Percentiles rank a stretch among this genome's conserved stretches.
phyloP scores from a whole-genome alignment of 2,329 filamentous ascomycete species.

The Pseudogymnoascus sp. region DNA sequence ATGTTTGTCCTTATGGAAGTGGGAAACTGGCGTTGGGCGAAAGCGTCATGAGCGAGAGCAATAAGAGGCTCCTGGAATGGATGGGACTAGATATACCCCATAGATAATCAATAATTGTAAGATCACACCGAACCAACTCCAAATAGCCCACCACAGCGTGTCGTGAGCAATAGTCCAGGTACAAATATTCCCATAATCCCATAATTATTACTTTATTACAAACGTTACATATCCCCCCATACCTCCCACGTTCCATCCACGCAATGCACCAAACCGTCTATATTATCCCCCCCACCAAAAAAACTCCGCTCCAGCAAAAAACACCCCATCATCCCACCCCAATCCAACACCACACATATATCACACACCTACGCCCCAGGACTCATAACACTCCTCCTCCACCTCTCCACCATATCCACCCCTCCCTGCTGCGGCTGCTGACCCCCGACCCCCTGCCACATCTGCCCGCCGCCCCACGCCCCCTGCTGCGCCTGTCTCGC shows the following conservation, averaged over 20 bases:
- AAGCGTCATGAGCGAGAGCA: not conserved
- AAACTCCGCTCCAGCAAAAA: not conserved
- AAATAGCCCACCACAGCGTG: not conserved
- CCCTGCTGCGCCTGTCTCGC: slow-evolving; percentile 14
- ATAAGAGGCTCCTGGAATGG: not conserved
- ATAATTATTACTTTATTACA: slow-evolving; percentile 1
- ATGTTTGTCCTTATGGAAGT: not conserved
- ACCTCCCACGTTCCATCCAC: not conserved
- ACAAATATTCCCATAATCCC: not conserved
- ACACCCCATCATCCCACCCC: not conserved
- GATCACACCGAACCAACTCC: not conserved
- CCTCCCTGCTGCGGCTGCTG: slow-evolving; percentile 24
- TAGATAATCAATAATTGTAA: not conserved
- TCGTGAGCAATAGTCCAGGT: not conserved
- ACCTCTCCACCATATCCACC: slow-evolving; percentile 29
- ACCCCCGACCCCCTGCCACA: slow-evolving; percentile 16
- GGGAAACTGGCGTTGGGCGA: not conserved
- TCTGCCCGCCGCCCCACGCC: slow-evolving; percentile 7
- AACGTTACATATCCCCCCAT: not conserved
- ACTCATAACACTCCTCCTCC: slow-evolving; percentile 28
- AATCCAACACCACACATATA: not conserved
- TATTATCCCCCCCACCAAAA: not conserved
- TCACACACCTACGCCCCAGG: not conserved
- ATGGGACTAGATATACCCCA: not conserved
- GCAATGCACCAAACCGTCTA: not conserved